Base-by-base conservation (phyloP, 345 rosid species). In the Mercurialis annua region DNA sequence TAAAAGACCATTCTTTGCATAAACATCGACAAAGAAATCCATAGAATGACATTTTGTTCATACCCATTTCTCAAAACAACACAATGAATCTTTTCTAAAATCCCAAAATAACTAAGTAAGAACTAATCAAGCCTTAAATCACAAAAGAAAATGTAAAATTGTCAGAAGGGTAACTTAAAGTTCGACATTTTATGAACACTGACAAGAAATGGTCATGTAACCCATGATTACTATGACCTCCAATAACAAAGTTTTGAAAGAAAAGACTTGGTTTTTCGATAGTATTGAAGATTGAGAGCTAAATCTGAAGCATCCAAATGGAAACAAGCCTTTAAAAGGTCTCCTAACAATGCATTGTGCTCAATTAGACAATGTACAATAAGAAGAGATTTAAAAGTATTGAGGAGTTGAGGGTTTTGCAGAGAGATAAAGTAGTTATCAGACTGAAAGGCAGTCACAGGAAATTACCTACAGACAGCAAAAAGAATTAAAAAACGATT, bases 71-170 rank as follows among this genome's bases (percentile, higher is more conserved):
- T 75, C 69, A 85, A 71, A 68, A 81, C 85, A 60, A 73, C 66
- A 71, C 82, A 71, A 57, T 77, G 86, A 59, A 81, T 49, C 79
- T 59, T 72, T 67, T 71, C 71, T 20, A 81, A 84, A 30, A 66
- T 56, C 27, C 60, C 31, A 57, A 75, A 67, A 21, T 66, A 65
- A 17, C 83, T 66, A 10, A n/a, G n/a, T n/a, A n/a, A 80, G 64
- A 75, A 46, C 67, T 5, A 83, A 66, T 50, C 82, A 76, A 17
- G 85, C 85, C 76, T 85, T 85, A 53, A n/a, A 82, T 79, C 56
- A 80, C 81, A 31, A 33, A 77, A 40, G 89, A 82, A 29, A 85
- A 79, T 12, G 83, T 81, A 67, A 74, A 79, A 64, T 73, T 31
- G 71, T 80, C 79, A 11, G 78, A 80, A 5, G 68, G 62, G 57